Base-by-base conservation (phyloP, 208 protist genomes). In the Blechomonas ayalai region DNA sequence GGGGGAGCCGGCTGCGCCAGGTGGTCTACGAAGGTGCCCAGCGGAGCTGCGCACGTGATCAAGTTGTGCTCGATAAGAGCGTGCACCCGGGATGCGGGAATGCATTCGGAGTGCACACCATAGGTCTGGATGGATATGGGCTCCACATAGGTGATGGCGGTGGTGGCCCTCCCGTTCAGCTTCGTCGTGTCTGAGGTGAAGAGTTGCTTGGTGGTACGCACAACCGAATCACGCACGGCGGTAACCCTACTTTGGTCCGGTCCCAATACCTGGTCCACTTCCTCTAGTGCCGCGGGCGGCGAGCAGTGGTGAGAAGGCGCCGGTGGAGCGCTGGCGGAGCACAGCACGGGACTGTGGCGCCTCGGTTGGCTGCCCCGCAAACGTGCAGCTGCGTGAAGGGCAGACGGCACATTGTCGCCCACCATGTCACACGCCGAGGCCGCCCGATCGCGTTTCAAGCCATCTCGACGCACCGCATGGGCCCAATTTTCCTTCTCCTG, bases 161-260 rank as follows among this genome's bases (percentile, higher is more conserved):
- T 52, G 22, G 73, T 81, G 31, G 47, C 44, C 13, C 70, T 68
- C 2, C 67, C 62, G 33, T n/a, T 27, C 52, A 20, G 12, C 10
- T 13, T 24, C 10, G 49, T 51, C 13, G 51, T 59, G 28, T 33
- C 31, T 2, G 43, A 38, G 34, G 8, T 19, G 48, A 90, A 86
- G 13, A 90, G 65, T 52, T 86, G 77, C 49, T 75, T 83, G 22
- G 82, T 90, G 3, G 72, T 59, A n/a, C 76, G 82, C 34, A 72
- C 44, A 9, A 65, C 75, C 13, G 80, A 82, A 9, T 61, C 58
- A n/a, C 76, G 71, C 13, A 59, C 22, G n/a, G 66, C 43, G 15
- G 72, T 71, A 33, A 68, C 71, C 19, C 67, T 59, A 19, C 67
- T 59, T 5, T 61, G 56, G 4, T 83, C 65, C n/a, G n/a, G n/a